These are phyloP conservation scores for Scutellaria baicalensis DNA, from an alignment of 257 asterid species.

Conservation along the genomic window DNA sequence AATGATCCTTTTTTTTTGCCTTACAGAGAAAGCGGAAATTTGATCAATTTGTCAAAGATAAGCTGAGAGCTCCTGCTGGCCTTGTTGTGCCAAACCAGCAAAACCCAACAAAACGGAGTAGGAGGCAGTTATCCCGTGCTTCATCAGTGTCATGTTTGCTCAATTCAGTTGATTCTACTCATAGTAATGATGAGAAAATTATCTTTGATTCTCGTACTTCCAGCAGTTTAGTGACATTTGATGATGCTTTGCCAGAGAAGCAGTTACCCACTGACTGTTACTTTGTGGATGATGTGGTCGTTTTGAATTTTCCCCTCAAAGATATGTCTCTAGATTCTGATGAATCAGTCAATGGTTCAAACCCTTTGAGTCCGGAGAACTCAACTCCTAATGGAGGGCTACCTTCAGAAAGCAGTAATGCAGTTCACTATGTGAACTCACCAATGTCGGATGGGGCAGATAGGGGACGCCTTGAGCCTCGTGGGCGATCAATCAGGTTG, in stretches of 20 bases:
- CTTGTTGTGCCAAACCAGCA: constrained; percentile 29
- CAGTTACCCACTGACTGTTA: constrained; percentile 26
- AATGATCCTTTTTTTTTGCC: constrained; percentile 2
- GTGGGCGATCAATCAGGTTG: constrained; percentile 35
- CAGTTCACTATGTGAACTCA: constrained; percentile 20
- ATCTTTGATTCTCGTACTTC: constrained; percentile 34
- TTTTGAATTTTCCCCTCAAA: constrained; percentile 23
- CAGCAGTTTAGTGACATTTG: constrained; percentile 42
- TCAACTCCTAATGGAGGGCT: constrained; percentile 12
- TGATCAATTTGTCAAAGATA: constrained; percentile 43
- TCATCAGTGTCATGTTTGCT: constrained; percentile 48
- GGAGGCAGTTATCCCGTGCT: constrained; percentile 35
- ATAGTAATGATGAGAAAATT: constrained; percentile 24
- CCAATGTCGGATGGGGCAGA: constrained; percentile 12
- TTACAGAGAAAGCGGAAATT: constrained; percentile 68
- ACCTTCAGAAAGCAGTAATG: constrained; percentile 11
- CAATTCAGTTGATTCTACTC: constrained; percentile 37
- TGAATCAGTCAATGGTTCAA: constrained; percentile 49
- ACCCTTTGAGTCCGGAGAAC: constrained; percentile 33
- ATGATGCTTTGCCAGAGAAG: constrained; percentile 27
- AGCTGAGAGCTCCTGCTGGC: constrained; percentile 32
- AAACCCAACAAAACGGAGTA: constrained; percentile 23
- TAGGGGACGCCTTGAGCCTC: constrained; percentile 27
- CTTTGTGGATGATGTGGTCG: constrained; percentile 17
- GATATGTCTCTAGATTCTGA: constrained; percentile 39